Evolutionary conservation across 345 rosid species (phyloP), one percentile per base, ranked within the genome.

Genomic region (Psidium guajava): DNA sequence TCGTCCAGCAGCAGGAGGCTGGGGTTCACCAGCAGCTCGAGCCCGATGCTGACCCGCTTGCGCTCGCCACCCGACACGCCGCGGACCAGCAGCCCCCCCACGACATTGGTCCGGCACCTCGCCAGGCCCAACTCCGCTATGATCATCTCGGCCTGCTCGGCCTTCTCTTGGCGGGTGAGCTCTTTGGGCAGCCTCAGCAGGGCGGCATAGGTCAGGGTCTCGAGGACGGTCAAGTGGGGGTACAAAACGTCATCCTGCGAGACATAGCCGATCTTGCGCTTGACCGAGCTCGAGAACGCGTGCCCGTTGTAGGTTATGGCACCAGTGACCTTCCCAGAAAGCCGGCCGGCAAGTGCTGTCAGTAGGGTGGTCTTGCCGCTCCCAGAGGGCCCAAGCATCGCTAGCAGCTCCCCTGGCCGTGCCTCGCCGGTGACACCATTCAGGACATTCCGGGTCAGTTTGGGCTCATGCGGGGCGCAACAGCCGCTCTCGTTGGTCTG

Each of bases 341-440:
- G 86, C 74, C 98, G 94, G 10, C 98, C 96, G 1, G 93, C 94
- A 1, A 96, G 90, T 58, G 98, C 98, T 6, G 99, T 93, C 54
- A 96, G 89, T 80, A 96, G 93, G 56, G 99, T 94, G 75, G 98
- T 96, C 91, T 96, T 96, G 83, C 99, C 99, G 82, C 99, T 95
- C 0, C 99, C 99, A 0, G 99, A 96, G 42, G 99, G 99, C 42
- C 99, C 99, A 14, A 96, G 94, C 98, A 96, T 95, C 89, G 99
- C 98, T 32, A 96, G 89, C 42, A 96, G 86, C 92, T 96, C 96
- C 10, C 98, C 98, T 3, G 99, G 99, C 49, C 91, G 91, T 54
- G 93, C 98, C 42, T 93, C 86, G n/a, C 98, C 98, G 54, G 92
- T 94, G 74, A 94, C 94, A n/a, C 95, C 94, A 32, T 94, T 95